Base-by-base conservation (phyloP, 306 rosid species). In the Neltuma alba region DNA sequence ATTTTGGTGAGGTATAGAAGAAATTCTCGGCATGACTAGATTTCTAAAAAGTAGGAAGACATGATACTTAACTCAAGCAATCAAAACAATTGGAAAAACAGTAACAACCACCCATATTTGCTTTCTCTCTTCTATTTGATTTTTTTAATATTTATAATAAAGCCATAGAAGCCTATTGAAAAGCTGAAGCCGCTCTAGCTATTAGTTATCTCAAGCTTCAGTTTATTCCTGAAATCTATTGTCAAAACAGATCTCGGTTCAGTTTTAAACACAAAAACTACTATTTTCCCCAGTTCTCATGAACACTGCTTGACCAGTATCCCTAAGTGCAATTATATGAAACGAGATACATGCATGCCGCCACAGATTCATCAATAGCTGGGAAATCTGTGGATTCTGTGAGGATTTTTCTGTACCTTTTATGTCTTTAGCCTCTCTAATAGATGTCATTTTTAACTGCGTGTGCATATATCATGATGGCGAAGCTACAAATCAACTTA, bases 401-500 rank as follows among this genome's bases (percentile, higher is more conserved):
- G 48, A 44, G 48, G 16, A 11, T 12, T 44, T 12, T 23, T 9
- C 5, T 25, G 15, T 23, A 11, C 64, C 3, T 57, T 23, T 61
- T 9, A 61, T 61, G 4, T 61, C 67, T 14, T 54, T 52, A n/a
- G 47, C 37, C 67, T 28, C 38, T 52, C 52, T n/a, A 33, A 12
- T 11, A 72, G 52, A 23, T 62, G 18, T 8, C 44, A 23, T 23
- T 52, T 50, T 33, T 52, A 2, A 31, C 57, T 55, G 34, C n/a
- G n/a, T 61, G 36, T 33, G 44, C 15, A 27, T 76, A 41, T 76
- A 70, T 61, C 62, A 44, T 60, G 41, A 69, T 25, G 54, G 21
- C 74, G 40, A 57, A 25, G 41, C 67, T 57, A 42, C 62, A 15
- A 75, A 48, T 48, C 70, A 74, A 69, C 72, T 68, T 34, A 48